Evolutionary conservation across 1,284 basidiomycete species (phyloP), one percentile per base, ranked within the genome.

Genomic region (Irpex lacteus): DNA sequence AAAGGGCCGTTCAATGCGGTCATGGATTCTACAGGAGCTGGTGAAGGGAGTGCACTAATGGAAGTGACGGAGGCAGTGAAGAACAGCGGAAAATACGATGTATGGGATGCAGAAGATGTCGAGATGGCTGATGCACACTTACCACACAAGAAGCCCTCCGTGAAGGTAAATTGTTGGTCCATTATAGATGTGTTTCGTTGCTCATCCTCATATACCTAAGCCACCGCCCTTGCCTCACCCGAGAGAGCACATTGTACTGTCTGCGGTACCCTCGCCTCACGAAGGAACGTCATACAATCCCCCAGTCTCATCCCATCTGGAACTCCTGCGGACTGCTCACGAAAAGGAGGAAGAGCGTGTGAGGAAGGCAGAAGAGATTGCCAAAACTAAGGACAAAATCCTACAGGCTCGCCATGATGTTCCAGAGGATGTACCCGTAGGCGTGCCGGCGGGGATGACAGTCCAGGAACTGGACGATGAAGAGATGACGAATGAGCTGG

Each of bases 251-350:
- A 92, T 92, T 61, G 76, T 81, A 6, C 67, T 89, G 0, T 85
- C 90, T 3, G 90, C 93, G 0, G 84, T 96, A 1, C 76, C 84
- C 1, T 76, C 86, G 5, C 97, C 97, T 0, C 93, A 94, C 68
- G 88, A 89, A 34, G 97, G 97, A 18, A 85, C 90, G 5, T 96
- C 94, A n/a, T 98, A 99, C 77, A 98, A 98, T 75, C 97, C 97
- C 0, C 86, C 89, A 0, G 87, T 85, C 13, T 82, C 85, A 7
- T 86, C 90, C 0, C 94, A 98, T 74, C 85, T 89, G 63, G 86
- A 87, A 55, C 85, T 98, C 2, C 76, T 99, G 15, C 79, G 85
- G 11, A 73, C 83, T 58, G 96, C 95, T 0, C 83, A 89, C 66
- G 83, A 88, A 63, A 78, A 84, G 36, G 96, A 95, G 73, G 83